Evolutionary conservation across 768 basidiomycete genomes (phyloP).

Genomic region (Peribolospora baueri): DNA sequence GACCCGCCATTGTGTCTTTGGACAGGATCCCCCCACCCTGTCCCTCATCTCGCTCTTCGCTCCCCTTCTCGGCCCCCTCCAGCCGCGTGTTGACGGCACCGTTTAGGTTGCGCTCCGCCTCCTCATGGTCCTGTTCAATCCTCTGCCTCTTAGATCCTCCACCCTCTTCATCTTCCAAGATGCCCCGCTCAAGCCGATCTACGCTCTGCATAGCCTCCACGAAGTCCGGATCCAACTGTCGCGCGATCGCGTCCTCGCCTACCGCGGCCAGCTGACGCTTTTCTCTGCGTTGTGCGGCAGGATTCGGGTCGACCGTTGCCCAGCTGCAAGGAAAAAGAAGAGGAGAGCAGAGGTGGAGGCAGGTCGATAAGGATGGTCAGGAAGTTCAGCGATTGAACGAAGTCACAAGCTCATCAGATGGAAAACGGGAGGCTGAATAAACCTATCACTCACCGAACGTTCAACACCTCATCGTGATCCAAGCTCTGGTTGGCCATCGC

Average conservation of each 20-base stretch:
- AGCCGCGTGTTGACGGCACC: too few relatives aligned
- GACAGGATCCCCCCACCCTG: too few relatives aligned
- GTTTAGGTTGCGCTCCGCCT: too few relatives aligned
- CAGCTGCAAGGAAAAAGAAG: slow-evolving; percentile 25
- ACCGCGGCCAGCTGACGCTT: slow-evolving; percentile 56
- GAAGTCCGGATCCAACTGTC: slow-evolving; percentile 63
- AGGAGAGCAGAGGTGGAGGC: not conserved
- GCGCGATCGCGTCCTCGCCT: slow-evolving; percentile 59
- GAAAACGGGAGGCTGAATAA: not conserved
- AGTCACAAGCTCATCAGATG: not conserved
- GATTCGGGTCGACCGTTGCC: slow-evolving; percentile 98
- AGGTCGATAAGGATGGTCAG: not conserved
- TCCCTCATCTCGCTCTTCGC: too few relatives aligned
- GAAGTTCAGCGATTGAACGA: not conserved
- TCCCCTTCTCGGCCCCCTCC: too few relatives aligned
- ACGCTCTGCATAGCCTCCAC: slow-evolving; percentile 70
- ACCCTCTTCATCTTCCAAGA: slow-evolving; percentile 14
- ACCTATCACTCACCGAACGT: slow-evolving; percentile 37
- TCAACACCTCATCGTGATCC: slow-evolving; percentile 90
- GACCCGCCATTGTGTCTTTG: too few relatives aligned
- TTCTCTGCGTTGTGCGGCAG: slow-evolving; percentile 62
- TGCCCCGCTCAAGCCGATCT: slow-evolving; percentile 67
- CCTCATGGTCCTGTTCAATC: slow-evolving; percentile 10
- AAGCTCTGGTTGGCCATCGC: slow-evolving; percentile 96
- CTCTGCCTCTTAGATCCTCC: not conserved